Base-by-base conservation (phyloP, 73 alveolate genomes). In the Breviolum minutum region DNA sequence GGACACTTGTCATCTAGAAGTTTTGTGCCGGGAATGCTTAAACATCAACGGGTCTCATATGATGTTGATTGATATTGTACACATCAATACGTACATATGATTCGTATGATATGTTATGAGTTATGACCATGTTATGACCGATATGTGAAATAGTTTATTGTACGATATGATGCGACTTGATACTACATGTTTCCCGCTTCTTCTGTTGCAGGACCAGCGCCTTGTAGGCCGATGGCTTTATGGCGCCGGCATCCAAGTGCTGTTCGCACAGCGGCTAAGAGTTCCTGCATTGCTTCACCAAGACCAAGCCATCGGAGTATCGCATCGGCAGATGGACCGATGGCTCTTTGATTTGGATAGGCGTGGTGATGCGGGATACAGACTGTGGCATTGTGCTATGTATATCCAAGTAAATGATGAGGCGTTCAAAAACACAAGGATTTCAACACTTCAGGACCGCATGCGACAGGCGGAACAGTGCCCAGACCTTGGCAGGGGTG, bases 161-260 rank as follows among this genome's bases (percentile, higher is more conserved):
- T 40, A 40, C 3, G 54, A 40, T 40, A 40, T 40, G 0, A 40
- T 40, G 3, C 54, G 54, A 40, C 54, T 40, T 40, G 54, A 40
- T 40, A 40, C 54, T 40, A n/a, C n/a, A n/a, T n/a, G 26, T 16
- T 30, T 30, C 40, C 81, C 16, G 26, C 30, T 79, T 3, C 66
- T 32, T 6, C 76, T 10, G 22, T 54, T 6, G 48, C 77, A 92
- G 98, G 98, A 92, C 79, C 98, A 92, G 86, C 98, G 98, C 30
- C 81, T 92, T 0, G 98, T 92, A 68, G 98, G 98, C 10, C 98
- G 98, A 63, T 92, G 98, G 98, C 98, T 92, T 81, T 92, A 92
- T 27, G 98, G 98, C 6, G 98, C 80, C 62, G 6, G 81, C n/a
- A 30, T 27, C 94, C 76, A 40, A 40, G 54, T 32, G 27, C 40